phyloP scores from a whole-genome alignment of 2,329 filamentous ascomycete genomes.

The Mycosphaerella arachidis region DNA sequence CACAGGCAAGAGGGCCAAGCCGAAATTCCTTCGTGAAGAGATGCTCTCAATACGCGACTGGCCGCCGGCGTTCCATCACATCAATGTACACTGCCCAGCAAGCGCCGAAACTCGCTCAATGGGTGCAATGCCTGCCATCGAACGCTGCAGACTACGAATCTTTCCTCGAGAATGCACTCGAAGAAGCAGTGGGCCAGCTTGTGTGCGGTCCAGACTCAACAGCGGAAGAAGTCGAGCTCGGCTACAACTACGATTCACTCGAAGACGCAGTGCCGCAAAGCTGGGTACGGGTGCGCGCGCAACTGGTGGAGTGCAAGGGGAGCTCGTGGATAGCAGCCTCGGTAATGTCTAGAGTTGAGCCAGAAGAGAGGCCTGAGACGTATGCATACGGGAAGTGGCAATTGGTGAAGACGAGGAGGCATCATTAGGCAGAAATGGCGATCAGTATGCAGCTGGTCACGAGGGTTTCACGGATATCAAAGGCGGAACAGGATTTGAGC shows the following conservation, averaged over 20 bases:
- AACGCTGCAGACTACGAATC: conserved; percentile 8
- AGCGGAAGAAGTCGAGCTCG: conserved; percentile 16
- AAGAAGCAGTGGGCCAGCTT: conserved; percentile 15
- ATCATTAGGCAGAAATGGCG: neutral
- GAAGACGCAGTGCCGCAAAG: conserved; percentile 5
- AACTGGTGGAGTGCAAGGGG: conserved; percentile 4
- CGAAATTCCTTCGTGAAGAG: conserved; percentile 9
- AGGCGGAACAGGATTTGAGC: neutral
- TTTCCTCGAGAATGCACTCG: conserved; percentile 14
- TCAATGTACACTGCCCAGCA: neutral
- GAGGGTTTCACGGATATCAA: neutral
- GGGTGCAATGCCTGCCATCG: conserved; percentile 12
- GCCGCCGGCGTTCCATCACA: neutral
- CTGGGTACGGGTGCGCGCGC: conserved; percentile 8
- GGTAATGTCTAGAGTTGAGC: conserved; percentile 5
- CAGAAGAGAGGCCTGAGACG: neutral
- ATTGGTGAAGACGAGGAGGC: conserved; percentile 10
- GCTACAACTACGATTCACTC: conserved; percentile 13
- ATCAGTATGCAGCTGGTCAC: neutral
- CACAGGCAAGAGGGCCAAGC: neutral
- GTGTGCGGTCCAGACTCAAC: conserved; percentile 10
- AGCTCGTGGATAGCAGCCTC: conserved; percentile 14
- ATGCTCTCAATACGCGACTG: conserved; percentile 10
- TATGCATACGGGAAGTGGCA: conserved; percentile 15
- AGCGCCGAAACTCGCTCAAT: conserved; percentile 9